A percentile compares a stretch with the other conserved stretches of the same genome.
Evolutionary conservation across 768 basidiomycete species (phyloP).

Genomic region (Mycena polygramma): DNA sequence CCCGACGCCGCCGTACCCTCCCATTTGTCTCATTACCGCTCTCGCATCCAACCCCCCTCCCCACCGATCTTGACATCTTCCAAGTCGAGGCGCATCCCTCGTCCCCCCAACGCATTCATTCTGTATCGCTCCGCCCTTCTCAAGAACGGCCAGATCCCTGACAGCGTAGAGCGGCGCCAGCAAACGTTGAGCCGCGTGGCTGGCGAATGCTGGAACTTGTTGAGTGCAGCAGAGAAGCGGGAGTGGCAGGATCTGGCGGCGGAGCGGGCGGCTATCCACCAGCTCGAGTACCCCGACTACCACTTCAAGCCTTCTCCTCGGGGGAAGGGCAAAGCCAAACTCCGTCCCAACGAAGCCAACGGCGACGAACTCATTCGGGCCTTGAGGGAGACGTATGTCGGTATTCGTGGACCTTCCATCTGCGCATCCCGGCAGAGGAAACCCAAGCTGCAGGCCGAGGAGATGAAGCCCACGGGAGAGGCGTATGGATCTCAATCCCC

Average conservation of each 20-base stretch:
- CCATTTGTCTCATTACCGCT: conserved; percentile 22
- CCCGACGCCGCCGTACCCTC: not conserved
- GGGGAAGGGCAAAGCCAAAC: conserved; percentile 46
- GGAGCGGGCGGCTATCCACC: conserved; percentile 61
- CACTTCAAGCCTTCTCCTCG: conserved; percentile 68
- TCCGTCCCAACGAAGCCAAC: conserved; percentile 35
- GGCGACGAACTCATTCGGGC: conserved; percentile 46
- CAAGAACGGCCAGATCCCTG: conserved; percentile 60
- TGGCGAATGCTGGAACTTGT: conserved; percentile 75
- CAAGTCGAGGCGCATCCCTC: conserved; percentile 63
- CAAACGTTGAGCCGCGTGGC: conserved; percentile 80
- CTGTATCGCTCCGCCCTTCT: conserved; percentile 80
- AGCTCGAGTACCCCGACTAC: conserved; percentile 68
- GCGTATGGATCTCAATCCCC: not conserved
- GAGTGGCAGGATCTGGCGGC: conserved; percentile 63
- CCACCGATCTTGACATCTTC: conserved; percentile 4
- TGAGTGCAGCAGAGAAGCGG: conserved; percentile 60
- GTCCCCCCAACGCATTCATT: conserved; percentile 90
- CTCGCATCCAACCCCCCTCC: conserved; percentile 11
- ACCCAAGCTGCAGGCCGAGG: conserved; percentile 42
- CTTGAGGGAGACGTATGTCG: conserved; percentile 52
- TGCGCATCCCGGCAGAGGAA: conserved; percentile 51
- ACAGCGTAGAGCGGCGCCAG: conserved; percentile 73
- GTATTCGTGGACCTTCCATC: conserved; percentile 50
- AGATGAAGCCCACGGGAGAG: not conserved